These are phyloP conservation scores for Geopyxis carbonaria DNA, from an alignment of 495 filamentous ascomycete genomes.

Conservation along the genomic window DNA sequence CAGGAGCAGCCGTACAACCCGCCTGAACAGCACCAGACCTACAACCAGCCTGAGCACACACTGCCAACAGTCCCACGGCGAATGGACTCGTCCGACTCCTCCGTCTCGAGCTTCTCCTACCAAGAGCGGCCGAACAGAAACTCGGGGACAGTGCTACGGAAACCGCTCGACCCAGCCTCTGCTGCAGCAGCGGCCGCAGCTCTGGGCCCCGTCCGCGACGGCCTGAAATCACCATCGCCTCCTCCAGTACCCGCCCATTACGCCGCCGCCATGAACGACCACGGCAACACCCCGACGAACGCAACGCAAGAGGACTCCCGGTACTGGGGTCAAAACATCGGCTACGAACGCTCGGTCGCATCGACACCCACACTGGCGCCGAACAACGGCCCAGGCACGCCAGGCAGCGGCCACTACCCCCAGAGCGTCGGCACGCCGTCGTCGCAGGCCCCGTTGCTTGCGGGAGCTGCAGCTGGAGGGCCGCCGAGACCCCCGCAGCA, in stretches of 20 bases:
- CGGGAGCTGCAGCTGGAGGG: not conserved
- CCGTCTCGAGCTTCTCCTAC: not conserved
- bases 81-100: not conserved
- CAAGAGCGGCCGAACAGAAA: conserved; percentile 1
- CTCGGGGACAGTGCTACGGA: not conserved
- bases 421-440: not conserved
- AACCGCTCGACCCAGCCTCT: not conserved
- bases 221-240: too few species aligned
- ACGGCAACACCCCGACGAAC: too few species aligned
- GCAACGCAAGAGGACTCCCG: too few species aligned
- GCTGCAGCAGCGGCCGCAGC: conserved; percentile 1
- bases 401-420: too few species aligned
- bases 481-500: not conserved
- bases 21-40: not conserved
- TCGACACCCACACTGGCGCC: too few species aligned
- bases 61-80: not conserved
- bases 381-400: too few species aligned
- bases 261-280: too few species aligned
- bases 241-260: too few species aligned
- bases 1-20: not conserved
- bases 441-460: not conserved
- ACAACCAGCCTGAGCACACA: not conserved
- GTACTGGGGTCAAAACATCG: too few species aligned
- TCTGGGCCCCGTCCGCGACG: not conserved
- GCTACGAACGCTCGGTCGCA: too few species aligned